Evolutionary conservation across 2,329 filamentous ascomycete genomes (phyloP).

Genomic region (Setomelanomma holmii): DNA sequence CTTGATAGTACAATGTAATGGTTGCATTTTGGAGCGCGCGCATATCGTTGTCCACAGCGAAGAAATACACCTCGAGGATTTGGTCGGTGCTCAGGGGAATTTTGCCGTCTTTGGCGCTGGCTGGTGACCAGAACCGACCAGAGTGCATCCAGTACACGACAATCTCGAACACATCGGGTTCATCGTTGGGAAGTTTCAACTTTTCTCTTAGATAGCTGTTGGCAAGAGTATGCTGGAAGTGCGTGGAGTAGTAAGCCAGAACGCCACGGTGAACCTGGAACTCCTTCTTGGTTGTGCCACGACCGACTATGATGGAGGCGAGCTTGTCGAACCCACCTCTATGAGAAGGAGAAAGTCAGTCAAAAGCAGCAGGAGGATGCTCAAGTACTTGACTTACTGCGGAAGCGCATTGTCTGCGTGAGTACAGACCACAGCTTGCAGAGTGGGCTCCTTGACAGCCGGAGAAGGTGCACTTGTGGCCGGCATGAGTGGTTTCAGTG

Average conservation of each 20-base stretch:
- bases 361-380: neutral
- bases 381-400: too few relatives aligned
- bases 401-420: neutral
- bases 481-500: neutral
- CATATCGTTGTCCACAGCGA: neutral
- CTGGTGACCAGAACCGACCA: neutral
- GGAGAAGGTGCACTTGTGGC: neutral
- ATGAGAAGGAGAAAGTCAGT: neutral
- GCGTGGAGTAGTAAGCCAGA: neutral
- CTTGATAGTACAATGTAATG: neutral
- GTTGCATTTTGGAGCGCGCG: neutral
- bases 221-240: neutral
- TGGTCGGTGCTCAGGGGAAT: neutral
- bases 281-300: neutral
- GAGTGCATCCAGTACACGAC: conserved; percentile 2
- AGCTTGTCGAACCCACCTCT: neutral
- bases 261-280: neutral
- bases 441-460: neutral
- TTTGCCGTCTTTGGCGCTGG: neutral
- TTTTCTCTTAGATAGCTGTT: neutral
- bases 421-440: neutral
- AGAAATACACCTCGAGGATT: neutral
- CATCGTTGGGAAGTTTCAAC: neutral
- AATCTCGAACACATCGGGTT: neutral
- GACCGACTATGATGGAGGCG: neutral